Percentiles rank a stretch among this genome's conserved stretches.
Evolutionary conservation across 306 rosid species (phyloP).

Genomic region (Casuarina glauca): DNA sequence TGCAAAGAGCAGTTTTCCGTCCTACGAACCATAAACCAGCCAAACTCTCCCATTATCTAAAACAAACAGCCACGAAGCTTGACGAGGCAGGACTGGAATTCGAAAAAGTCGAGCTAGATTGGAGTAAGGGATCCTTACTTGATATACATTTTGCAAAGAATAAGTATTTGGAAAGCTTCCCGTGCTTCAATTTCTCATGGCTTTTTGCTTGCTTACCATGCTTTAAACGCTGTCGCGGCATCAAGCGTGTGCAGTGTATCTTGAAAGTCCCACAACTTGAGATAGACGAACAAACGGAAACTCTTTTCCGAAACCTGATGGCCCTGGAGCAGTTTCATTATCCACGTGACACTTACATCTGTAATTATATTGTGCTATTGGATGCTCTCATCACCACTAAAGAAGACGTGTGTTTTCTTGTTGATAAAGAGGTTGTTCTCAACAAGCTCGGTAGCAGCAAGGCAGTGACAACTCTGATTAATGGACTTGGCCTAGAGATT

Average conservation of each 20-base stretch:
- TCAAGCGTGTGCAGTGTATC: background rate
- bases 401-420: constrained; percentile 26
- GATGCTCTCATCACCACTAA: background rate
- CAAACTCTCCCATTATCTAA: background rate
- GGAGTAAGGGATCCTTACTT: background rate
- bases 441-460: constrained; percentile 30
- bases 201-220: constrained; percentile 5
- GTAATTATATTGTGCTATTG: too few relatives aligned
- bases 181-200: constrained; percentile 5
- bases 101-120: background rate
- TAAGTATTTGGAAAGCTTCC: background rate
- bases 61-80: constrained; percentile 5
- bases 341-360: too few relatives aligned
- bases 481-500: constrained; percentile 13
- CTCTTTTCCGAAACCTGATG: constrained; percentile 23
- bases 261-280: constrained; percentile 5
- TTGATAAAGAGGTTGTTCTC: constrained; percentile 14
- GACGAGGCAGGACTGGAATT: constrained; percentile 16
- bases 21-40: rapidly evolving
- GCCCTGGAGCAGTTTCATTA: too few relatives aligned
- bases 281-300: constrained; percentile 2
- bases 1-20: background rate
- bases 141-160: background rate
- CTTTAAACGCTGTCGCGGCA: background rate
- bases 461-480: constrained; percentile 22